These are phyloP conservation scores for Blastobotrys arbuscula DNA, from an alignment of 1,139 yeast genomes.

Conservation along the genomic window DNA sequence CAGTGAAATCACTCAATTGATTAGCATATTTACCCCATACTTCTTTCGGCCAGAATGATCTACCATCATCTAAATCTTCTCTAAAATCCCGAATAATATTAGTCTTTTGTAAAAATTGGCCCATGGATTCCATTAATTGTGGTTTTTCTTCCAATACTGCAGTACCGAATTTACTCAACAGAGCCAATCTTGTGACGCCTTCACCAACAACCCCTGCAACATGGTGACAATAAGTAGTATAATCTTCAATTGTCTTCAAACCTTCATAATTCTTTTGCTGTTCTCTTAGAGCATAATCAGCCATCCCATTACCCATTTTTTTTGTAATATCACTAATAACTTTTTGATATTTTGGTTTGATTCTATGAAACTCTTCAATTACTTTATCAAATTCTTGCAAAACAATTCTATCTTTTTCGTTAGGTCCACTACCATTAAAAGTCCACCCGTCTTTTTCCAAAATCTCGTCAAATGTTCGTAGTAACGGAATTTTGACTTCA, in stretches of 20 bases:
- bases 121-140: conserved; percentile 78
- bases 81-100: conserved; percentile 93
- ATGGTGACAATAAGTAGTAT: conserved; percentile 87
- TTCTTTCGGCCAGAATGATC: conserved; percentile 96
- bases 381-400: conserved; percentile 69
- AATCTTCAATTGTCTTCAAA: conserved; percentile 70
- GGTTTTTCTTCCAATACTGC: conserved; percentile 47
- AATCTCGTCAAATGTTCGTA: conserved; percentile 57
- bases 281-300: conserved; percentile 78
- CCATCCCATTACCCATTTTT: conserved; percentile 98
- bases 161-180: conserved; percentile 39
- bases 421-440: conserved; percentile 62
- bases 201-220: conserved; percentile 98
- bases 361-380: conserved; percentile 61
- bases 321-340: conserved; percentile 70
- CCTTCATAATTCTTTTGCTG: conserved; percentile 70
- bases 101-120: conserved; percentile 88
- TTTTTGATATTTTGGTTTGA: conserved; percentile 72
- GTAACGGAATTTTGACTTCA: conserved; percentile 62
- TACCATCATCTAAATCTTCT: conserved; percentile 86
- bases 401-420: conserved; percentile 77
- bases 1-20: conserved; percentile 40
- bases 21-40: conserved; percentile 77
- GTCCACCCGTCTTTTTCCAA: conserved; percentile 70
- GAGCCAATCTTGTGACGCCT: conserved; percentile 76